Percentiles rank a stretch among this genome's conserved stretches.
These are phyloP conservation scores for Bryopsis sp. DNA, from an alignment of 139 green algal species.

Conservation along the genomic window DNA sequence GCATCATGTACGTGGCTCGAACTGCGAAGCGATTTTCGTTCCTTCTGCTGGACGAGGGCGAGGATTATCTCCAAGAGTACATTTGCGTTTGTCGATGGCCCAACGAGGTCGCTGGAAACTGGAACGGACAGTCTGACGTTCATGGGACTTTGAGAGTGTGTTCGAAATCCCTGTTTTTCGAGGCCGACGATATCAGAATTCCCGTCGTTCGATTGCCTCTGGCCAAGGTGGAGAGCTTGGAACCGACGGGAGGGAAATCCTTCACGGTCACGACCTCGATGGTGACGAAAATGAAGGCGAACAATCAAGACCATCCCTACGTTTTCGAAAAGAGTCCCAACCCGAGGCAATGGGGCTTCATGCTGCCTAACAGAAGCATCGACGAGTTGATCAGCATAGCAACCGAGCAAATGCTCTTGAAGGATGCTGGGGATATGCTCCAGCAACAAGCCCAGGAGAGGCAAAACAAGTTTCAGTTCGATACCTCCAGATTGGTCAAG, in stretches of 20 bases:
- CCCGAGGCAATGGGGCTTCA: slow-evolving; percentile 49
- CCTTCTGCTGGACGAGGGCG: slow-evolving; percentile 78
- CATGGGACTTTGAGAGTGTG: slow-evolving; percentile 66
- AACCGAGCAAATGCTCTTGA: slow-evolving; percentile 49
- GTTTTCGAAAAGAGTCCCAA: not conserved
- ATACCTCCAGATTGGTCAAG: slow-evolving; percentile 62
- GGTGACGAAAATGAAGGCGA: slow-evolving; percentile 20
- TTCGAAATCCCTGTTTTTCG: slow-evolving; percentile 77
- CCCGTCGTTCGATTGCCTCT: slow-evolving; percentile 57
- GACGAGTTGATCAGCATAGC: slow-evolving; percentile 48
- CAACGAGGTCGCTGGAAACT: slow-evolving; percentile 45
- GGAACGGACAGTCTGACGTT: slow-evolving; percentile 38
- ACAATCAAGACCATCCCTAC: slow-evolving; percentile 6
- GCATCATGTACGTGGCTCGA: slow-evolving; percentile 33
- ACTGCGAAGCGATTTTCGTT: slow-evolving; percentile 57
- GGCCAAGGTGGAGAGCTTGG: slow-evolving; percentile 14
- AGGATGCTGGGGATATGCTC: slow-evolving; percentile 8
- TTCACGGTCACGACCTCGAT: not conserved
- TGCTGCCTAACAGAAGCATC: slow-evolving; percentile 50
- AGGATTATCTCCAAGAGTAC: slow-evolving; percentile 51
- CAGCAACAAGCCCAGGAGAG: slow-evolving; percentile 32
- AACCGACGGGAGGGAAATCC: slow-evolving; percentile 17
- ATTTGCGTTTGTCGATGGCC: slow-evolving; percentile 35
- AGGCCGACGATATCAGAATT: slow-evolving; percentile 67
- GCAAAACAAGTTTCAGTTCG: slow-evolving; percentile 50